Evolutionary conservation across 2,329 filamentous ascomycete species (phyloP).

Genomic region (Coniochaeta sp.): DNA sequence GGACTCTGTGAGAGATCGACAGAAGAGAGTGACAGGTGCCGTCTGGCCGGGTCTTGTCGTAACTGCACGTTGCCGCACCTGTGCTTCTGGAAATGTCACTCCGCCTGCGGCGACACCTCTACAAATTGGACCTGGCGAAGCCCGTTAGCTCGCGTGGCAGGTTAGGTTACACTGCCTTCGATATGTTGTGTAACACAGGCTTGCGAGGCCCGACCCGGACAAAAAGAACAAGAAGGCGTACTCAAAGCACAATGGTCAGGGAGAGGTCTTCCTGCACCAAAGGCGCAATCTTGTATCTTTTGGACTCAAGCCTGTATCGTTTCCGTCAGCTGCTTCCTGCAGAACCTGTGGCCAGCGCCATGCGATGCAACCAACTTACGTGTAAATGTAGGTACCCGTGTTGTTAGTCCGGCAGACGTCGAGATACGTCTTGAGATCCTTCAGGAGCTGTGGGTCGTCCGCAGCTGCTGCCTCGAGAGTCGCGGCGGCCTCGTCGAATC

Average conservation of each 20-base stretch:
- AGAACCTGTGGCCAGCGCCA: not conserved
- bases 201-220: too few relatives aligned
- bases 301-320: not conserved
- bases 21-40: not conserved
- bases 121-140: not conserved
- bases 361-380: not conserved
- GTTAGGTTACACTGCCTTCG: not conserved
- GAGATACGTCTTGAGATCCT: not conserved
- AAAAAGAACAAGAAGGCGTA: not conserved
- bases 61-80: not conserved
- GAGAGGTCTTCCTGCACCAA: not conserved
- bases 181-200: not conserved
- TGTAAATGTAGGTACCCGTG: not conserved
- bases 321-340: not conserved
- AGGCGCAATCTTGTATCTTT: not conserved
- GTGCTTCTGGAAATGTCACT: not conserved
- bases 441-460: not conserved
- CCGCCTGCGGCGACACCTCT: not conserved
- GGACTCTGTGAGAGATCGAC: not conserved
- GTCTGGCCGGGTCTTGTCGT: not conserved
- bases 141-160: not conserved
- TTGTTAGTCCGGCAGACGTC: not conserved
- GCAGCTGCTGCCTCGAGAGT: not conserved
- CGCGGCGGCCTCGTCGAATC: slow-evolving; percentile 2
- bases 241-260: not conserved